A percentile compares a stretch with the other conserved stretches of the same genome.
Conservation (phyloP, 345 rosid species). For the Syzygium oleosum region DNA sequence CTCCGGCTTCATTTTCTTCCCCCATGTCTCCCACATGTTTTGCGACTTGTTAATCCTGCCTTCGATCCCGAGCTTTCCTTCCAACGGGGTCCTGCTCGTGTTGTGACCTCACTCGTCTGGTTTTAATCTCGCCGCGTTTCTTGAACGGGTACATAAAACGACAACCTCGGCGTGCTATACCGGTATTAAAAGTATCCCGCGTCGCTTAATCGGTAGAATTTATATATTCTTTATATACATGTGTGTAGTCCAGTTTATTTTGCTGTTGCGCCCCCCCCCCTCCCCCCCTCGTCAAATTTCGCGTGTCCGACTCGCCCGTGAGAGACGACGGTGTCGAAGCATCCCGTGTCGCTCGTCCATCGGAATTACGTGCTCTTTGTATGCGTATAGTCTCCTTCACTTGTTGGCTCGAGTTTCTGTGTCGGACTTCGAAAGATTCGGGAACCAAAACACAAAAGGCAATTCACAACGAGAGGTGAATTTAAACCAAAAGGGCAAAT, state of each 20-base stretch:
- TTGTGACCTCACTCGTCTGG: neutral
- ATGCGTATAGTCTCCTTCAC: too few relatives aligned
- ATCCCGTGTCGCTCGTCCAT: too few relatives aligned
- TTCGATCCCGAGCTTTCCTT: neutral
- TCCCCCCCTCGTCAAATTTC: too few relatives aligned
- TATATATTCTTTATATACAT: neutral
- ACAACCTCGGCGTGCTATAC: neutral
- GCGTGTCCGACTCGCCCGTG: too few relatives aligned
- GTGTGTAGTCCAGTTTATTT: too few relatives aligned
- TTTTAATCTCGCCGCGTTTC: neutral
- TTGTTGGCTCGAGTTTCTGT: too few relatives aligned
- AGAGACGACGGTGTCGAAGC: too few relatives aligned
- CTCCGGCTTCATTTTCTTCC: neutral
- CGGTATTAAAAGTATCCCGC: too few relatives aligned
- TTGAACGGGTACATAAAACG: too few relatives aligned
- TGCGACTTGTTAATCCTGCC: neutral
- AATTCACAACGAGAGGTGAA: neutral
- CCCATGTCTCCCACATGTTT: neutral
- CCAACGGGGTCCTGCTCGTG: neutral
- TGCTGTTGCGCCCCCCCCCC: too few relatives aligned
- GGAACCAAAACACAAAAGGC: neutral
- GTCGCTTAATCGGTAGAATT: accelerated
- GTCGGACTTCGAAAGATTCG: too few relatives aligned
- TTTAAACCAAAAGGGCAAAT: neutral
- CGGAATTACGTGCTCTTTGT: too few relatives aligned